Evolutionary conservation across 495 filamentous ascomycete species (phyloP).

Genomic region (Copromyces sp.): DNA sequence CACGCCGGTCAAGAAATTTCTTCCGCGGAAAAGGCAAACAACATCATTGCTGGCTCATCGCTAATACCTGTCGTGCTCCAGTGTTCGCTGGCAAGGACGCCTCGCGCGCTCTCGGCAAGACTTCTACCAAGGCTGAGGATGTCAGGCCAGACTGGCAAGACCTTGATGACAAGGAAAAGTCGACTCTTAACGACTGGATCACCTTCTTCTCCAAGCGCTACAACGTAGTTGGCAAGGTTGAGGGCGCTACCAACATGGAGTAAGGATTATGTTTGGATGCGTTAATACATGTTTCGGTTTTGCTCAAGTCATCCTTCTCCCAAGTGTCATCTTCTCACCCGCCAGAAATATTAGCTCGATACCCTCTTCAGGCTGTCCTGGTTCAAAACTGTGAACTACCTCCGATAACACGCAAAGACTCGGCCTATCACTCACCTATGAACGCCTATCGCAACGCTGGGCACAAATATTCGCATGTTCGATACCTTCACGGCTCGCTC

Average conservation of each 20-base stretch:
- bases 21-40: not conserved
- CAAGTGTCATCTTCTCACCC: not conserved
- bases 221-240: constrained; percentile 77
- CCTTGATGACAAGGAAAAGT: constrained; percentile 78
- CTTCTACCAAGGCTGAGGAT: constrained; percentile 79
- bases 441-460: not conserved
- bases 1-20: not conserved
- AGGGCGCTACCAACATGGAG: constrained; percentile 43
- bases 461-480: not conserved
- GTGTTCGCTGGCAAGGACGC: constrained; percentile 95
- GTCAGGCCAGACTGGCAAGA: constrained; percentile 77
- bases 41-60: not conserved
- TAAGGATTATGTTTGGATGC: constrained; percentile 2
- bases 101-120: constrained; percentile 76
- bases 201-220: constrained; percentile 96
- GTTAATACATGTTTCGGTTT: not conserved
- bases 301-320: not conserved
- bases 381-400: not conserved
- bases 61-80: constrained; percentile 22
- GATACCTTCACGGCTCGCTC: not conserved
- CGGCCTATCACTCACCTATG: not conserved
- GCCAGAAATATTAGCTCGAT: not conserved
- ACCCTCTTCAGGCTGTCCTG: not conserved
- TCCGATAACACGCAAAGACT: not conserved
- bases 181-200: constrained; percentile 77